These are phyloP conservation scores for Rhododendron mucronatum DNA, from an alignment of 148 eudicot species.

Conservation along the genomic window DNA sequence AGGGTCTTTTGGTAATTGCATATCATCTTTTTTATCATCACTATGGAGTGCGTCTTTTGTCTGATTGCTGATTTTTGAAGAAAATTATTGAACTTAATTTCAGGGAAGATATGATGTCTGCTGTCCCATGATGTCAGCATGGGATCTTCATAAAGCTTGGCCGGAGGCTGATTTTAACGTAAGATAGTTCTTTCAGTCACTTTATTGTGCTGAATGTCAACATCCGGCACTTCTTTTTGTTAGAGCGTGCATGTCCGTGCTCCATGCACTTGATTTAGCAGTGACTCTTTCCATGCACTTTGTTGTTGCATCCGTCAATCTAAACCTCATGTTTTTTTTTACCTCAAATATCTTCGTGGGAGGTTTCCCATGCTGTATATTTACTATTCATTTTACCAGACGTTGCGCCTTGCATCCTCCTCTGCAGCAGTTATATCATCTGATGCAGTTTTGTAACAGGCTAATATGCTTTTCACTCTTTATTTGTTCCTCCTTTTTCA, in stretches of 20 bases:
- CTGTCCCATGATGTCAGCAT: conserved; percentile 98
- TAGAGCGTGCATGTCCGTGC: background rate
- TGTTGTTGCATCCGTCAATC: background rate
- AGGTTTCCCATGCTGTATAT: background rate
- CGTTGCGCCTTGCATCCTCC: background rate
- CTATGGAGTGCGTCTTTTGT: background rate
- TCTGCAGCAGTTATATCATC: background rate
- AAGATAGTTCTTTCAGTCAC: background rate
- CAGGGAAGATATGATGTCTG: conserved; percentile 95
- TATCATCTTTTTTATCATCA: background rate
- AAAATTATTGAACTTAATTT: conserved; percentile 4
- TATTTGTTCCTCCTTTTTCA: background rate
- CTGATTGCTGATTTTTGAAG: background rate
- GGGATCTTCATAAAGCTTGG: conserved; percentile 99
- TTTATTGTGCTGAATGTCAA: background rate
- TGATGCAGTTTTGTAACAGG: background rate
- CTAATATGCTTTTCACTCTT: background rate
- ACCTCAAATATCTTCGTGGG: background rate
- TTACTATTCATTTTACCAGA: background rate
- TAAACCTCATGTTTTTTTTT: background rate
- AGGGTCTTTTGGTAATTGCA: background rate
- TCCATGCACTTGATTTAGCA: background rate
- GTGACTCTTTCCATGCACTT: background rate
- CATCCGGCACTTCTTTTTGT: background rate
- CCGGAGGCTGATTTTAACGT: conserved; percentile 92